Conservation (phyloP, 2,329 filamentous ascomycete genomes). For the Tolypocladium ophioglossoides region DNA sequence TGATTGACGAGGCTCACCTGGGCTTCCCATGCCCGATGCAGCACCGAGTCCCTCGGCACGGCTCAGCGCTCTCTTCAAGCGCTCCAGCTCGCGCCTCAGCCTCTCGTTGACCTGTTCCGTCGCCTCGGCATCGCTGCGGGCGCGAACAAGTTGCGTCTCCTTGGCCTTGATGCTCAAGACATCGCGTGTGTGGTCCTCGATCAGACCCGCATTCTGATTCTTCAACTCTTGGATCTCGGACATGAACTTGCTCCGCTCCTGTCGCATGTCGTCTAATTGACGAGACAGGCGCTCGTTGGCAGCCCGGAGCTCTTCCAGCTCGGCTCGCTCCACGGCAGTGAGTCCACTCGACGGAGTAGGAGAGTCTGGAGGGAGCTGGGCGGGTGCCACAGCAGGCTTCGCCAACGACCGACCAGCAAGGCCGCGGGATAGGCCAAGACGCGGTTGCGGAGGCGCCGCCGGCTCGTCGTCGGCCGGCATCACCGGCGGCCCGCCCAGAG, state of each 20-base stretch:
- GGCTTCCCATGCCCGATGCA: conserved; percentile 27
- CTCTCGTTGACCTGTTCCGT: conserved; percentile 80
- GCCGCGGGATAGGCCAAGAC: conserved; percentile 61
- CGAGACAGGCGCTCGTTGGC: conserved; percentile 71
- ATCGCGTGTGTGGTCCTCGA: conserved; percentile 93
- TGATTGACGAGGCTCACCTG: conserved; percentile 14
- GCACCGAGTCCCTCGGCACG: conserved; percentile 42
- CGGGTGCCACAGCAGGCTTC: conserved; percentile 51
- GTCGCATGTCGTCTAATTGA: conserved; percentile 68
- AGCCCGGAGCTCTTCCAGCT: conserved; percentile 77
- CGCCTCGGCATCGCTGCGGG: conserved; percentile 79
- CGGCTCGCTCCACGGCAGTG: conserved; percentile 73
- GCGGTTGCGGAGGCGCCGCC: conserved; percentile 47
- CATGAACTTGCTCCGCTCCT: conserved; percentile 69
- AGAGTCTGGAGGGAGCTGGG: conserved; percentile 40
- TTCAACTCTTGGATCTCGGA: conserved; percentile 91
- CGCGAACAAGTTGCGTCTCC: conserved; percentile 90
- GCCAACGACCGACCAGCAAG: conserved; percentile 77
- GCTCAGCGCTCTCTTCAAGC: conserved; percentile 78
- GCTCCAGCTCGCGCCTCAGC: conserved; percentile 78
- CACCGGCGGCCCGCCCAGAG: conserved; percentile 34
- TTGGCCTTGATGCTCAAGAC: conserved; percentile 96
- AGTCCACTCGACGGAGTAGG: conserved; percentile 55
- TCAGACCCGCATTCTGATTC: conserved; percentile 91
- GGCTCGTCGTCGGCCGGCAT: conserved; percentile 47